A percentile compares a stretch with the other conserved stretches of the same genome.
Conservation (phyloP, 495 filamentous ascomycete species). For the Penicillium goetzii region DNA sequence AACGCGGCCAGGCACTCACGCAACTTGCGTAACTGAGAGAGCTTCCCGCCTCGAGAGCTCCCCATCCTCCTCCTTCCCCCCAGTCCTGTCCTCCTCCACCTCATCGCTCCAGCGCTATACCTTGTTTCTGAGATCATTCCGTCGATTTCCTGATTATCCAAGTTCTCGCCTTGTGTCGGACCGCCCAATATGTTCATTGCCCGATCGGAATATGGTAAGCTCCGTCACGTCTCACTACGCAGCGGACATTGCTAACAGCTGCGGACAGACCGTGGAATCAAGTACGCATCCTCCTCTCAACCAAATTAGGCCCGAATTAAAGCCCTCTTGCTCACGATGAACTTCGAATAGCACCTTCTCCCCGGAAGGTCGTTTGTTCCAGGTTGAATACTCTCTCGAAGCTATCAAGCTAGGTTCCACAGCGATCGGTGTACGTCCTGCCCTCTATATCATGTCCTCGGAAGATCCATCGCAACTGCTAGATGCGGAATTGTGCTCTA, state of each 20-base stretch:
- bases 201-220: slow-evolving; percentile 97
- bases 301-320: slow-evolving; percentile 3
- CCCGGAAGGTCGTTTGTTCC: slow-evolving; percentile 98
- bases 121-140: slow-evolving; percentile 12
- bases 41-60: slow-evolving; percentile 43
- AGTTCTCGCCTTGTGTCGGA: slow-evolving; percentile 19
- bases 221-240: slow-evolving; percentile 30
- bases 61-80: slow-evolving; percentile 26
- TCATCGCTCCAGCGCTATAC: slow-evolving; percentile 19
- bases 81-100: slow-evolving; percentile 17
- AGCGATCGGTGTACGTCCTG: slow-evolving; percentile 80
- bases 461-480: slow-evolving; percentile 7
- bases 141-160: slow-evolving; percentile 5
- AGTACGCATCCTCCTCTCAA: slow-evolving; percentile 60
- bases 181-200: slow-evolving; percentile 93
- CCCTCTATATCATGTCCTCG: slow-evolving; percentile 14
- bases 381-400: slow-evolving; percentile 99
- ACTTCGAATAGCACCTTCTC: slow-evolving; percentile 89
- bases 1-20: slow-evolving; percentile 40
- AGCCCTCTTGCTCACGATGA: slow-evolving; percentile 33
- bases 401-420: slow-evolving; percentile 99
- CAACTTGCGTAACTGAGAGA: slow-evolving; percentile 45
- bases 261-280: slow-evolving; percentile 91
- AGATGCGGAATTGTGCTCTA: not conserved
- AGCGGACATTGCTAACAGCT: slow-evolving; percentile 39